These are phyloP conservation scores for Hebeloma cylindrosporum DNA, from an alignment of 768 basidiomycete genomes.

Conservation along the genomic window DNA sequence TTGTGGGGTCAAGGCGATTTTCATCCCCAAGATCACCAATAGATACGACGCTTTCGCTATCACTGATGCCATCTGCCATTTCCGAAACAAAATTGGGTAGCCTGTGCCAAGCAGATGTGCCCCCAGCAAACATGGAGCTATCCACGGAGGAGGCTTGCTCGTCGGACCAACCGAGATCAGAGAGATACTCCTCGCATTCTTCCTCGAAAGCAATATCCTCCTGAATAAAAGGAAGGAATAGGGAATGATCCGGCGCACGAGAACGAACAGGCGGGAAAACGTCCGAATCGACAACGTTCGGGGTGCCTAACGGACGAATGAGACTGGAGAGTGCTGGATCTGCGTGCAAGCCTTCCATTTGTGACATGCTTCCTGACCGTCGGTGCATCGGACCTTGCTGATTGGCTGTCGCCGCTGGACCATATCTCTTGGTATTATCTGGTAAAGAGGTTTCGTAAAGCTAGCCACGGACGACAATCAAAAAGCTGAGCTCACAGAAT, in stretches of 20 bases:
- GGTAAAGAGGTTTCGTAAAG: conserved; percentile 1
- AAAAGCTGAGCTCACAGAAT: conserved; percentile 68
- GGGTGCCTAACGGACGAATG: conserved; percentile 72
- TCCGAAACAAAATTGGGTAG: conserved; percentile 76
- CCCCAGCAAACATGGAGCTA: conserved; percentile 24
- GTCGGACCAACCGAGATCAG: conserved; percentile 79
- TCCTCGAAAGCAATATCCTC: conserved; percentile 96
- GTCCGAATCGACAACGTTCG: conserved; percentile 80
- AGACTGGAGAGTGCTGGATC: conserved; percentile 75
- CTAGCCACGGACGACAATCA: conserved; percentile 9
- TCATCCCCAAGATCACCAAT: conserved; percentile 89
- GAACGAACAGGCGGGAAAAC: conserved; percentile 94
- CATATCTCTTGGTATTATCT: conserved; percentile 94
- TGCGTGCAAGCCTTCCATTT: conserved; percentile 73
- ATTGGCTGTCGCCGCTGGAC: conserved; percentile 51
- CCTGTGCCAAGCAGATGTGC: conserved; percentile 76
- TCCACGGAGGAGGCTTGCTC: conserved; percentile 34
- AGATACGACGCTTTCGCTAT: conserved; percentile 89
- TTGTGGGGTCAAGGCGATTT: conserved; percentile 58
- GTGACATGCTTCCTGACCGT: conserved; percentile 80
- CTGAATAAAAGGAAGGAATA: conserved; percentile 87
- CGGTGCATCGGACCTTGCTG: conserved; percentile 62
- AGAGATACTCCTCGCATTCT: conserved; percentile 95
- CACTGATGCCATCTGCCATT: conserved; percentile 87
- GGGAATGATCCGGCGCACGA: conserved; percentile 78